Evolutionary conservation across 805 yeast species (phyloP).

Genomic region (Saccharomycopsis babjevae): DNA sequence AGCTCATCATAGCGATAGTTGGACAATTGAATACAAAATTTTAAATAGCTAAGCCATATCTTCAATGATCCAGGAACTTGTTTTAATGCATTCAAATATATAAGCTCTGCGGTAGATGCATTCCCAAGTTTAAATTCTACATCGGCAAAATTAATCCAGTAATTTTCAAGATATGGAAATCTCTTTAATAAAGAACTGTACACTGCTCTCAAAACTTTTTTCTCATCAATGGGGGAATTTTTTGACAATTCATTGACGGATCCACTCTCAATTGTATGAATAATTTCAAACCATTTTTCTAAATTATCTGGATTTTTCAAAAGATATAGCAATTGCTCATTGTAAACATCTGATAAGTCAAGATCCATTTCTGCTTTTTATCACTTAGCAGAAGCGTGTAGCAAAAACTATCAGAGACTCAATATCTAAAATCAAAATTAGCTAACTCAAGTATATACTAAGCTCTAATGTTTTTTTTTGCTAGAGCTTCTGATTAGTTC

Average conservation of each 20-base stretch:
- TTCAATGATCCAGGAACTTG: slow-evolving; percentile 35
- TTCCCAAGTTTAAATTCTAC: slow-evolving; percentile 37
- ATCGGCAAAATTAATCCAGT: slow-evolving; percentile 48
- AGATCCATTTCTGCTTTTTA: not conserved
- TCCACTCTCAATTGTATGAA: slow-evolving; percentile 25
- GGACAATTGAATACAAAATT: slow-evolving; percentile 26
- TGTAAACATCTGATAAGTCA: not conserved
- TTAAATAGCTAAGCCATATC: slow-evolving; percentile 42
- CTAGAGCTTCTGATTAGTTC: too few relatives aligned
- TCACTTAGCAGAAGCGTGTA: not conserved
- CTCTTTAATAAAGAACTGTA: slow-evolving; percentile 35
- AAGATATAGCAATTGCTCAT: not conserved
- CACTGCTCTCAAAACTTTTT: slow-evolving; percentile 29
- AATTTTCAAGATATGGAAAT: slow-evolving; percentile 42
- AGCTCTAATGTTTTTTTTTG: too few relatives aligned
- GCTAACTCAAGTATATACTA: too few relatives aligned
- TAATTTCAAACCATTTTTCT: slow-evolving; percentile 29
- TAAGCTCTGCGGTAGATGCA: slow-evolving; percentile 27
- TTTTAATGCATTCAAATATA: slow-evolving; percentile 32
- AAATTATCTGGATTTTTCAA: slow-evolving; percentile 28
- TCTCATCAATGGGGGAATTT: slow-evolving; percentile 24
- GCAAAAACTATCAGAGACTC: too few relatives aligned
- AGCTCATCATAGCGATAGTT: slow-evolving; percentile 26
- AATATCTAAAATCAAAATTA: too few relatives aligned
- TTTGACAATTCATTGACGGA: slow-evolving; percentile 28